These are phyloP conservation scores for Thelonectria olida DNA, from an alignment of 2,329 filamentous ascomycete genomes.

Conservation along the genomic window DNA sequence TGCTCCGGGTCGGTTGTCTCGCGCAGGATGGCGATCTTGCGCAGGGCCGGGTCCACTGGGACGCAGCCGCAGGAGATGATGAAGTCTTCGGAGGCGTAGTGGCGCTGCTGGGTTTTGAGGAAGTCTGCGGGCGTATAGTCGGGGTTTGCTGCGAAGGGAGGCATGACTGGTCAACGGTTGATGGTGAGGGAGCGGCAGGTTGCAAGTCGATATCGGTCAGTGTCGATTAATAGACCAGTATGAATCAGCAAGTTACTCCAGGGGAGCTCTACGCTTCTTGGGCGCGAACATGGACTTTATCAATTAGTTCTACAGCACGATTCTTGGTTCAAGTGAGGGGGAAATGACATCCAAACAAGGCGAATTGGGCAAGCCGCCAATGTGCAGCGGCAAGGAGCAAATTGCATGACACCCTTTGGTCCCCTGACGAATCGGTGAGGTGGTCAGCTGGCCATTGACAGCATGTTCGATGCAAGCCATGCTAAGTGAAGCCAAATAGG, in stretches of 20 bases:
- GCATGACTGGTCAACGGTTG: background rate
- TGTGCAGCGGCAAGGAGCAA: too few relatives aligned
- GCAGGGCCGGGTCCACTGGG: conserved; percentile 49
- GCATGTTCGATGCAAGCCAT: background rate
- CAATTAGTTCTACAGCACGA: too few relatives aligned
- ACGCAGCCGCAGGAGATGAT: conserved; percentile 59
- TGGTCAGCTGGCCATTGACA: background rate
- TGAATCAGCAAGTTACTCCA: too few relatives aligned
- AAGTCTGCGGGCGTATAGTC: background rate
- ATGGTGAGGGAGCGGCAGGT: background rate
- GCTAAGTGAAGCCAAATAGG: background rate
- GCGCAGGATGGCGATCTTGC: conserved; percentile 53
- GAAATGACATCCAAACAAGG: too few relatives aligned
- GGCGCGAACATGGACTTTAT: too few relatives aligned
- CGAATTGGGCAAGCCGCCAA: too few relatives aligned
- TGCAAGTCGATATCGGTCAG: background rate
- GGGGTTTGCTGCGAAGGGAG: conserved; percentile 13
- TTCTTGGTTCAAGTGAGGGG: too few relatives aligned
- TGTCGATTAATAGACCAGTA: background rate
- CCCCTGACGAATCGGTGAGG: too few relatives aligned
- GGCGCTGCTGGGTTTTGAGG: conserved; percentile 32
- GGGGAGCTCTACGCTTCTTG: too few relatives aligned
- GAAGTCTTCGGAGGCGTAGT: conserved; percentile 52
- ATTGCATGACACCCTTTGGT: too few relatives aligned
- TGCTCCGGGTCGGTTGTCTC: conserved; percentile 47